Evolutionary conservation across 139 green algal species (phyloP).

Genomic region (Tetraselmis chui): DNA sequence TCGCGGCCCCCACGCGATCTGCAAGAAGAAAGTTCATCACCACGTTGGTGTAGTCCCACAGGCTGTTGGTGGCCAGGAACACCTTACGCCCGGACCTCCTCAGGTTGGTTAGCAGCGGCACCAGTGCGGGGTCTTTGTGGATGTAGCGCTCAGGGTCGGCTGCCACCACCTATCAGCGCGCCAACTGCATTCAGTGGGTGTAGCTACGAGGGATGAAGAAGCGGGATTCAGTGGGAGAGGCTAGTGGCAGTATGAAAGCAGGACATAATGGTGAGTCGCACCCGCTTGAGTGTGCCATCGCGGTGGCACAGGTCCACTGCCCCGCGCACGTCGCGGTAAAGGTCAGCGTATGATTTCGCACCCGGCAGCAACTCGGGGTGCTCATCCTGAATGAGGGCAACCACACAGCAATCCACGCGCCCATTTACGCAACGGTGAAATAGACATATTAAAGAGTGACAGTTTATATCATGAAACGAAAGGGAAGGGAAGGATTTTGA

Average conservation of each 20-base stretch:
- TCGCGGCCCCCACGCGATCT: slow-evolving; percentile 32
- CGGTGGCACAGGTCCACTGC: slow-evolving; percentile 95
- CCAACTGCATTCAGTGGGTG: no score
- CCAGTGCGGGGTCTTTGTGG: slow-evolving; percentile 61
- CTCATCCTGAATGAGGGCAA: slow-evolving; percentile 26
- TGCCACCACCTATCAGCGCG: slow-evolving; percentile 79
- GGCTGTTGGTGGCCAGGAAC: slow-evolving; percentile 93
- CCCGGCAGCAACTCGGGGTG: slow-evolving; percentile 28
- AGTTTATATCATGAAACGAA: no score
- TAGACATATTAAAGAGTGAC: no score
- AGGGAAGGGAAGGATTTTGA: no score
- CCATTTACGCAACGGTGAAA: no score
- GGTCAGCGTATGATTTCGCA: slow-evolving; percentile 32
- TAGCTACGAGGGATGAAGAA: no score
- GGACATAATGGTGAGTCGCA: no score
- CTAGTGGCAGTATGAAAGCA: no score
- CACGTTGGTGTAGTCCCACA: slow-evolving; percentile 98
- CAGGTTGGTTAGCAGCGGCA: slow-evolving; percentile 64
- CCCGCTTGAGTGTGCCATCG: slow-evolving; percentile 86
- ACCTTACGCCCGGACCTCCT: slow-evolving; percentile 51
- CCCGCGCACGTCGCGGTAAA: slow-evolving; percentile 81
- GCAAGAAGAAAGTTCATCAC: slow-evolving; percentile 92
- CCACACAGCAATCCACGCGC: not conserved
- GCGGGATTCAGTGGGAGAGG: no score
- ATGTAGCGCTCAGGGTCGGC: slow-evolving; percentile 85